Conservation (phyloP, 1,284 basidiomycete genomes). For the Cryptococcus sp. region DNA sequence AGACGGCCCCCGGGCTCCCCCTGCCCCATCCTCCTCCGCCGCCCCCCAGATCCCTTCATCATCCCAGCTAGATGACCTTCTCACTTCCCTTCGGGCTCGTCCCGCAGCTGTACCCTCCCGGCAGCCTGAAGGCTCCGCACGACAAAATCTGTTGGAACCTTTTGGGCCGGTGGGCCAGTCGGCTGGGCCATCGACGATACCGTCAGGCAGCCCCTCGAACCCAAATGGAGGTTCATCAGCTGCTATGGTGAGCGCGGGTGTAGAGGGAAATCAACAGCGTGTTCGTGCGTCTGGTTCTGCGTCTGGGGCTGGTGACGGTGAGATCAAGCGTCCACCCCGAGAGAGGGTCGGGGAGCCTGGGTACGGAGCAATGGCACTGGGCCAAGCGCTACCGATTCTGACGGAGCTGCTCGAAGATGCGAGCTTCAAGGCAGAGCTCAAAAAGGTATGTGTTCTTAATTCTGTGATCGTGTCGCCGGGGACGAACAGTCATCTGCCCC, state of each 20-base stretch:
- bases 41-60: constrained; percentile 19
- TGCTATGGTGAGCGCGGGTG: neutral
- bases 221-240: no score
- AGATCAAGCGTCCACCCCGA: neutral
- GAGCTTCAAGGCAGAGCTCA: constrained; percentile 35
- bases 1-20: constrained; percentile 14
- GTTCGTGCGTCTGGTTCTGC: no score
- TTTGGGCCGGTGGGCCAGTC: constrained; percentile 35
- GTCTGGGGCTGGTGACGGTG: no score
- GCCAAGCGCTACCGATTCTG: constrained; percentile 36
- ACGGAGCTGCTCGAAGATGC: constrained; percentile 35
- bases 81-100: constrained; percentile 23
- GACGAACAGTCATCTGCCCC: no score
- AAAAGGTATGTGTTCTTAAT: constrained; percentile 26
- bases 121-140: constrained; percentile 65
- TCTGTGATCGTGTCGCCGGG: no score
- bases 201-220: neutral
- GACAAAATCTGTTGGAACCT: constrained; percentile 30
- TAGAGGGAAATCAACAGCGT: neutral
- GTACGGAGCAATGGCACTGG: constrained; percentile 24
- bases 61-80: constrained; percentile 31
- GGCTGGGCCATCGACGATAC: constrained; percentile 9
- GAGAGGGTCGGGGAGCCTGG: constrained; percentile 17
- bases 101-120: constrained; percentile 52
- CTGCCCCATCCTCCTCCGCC: neutral